phyloP scores from a whole-genome alignment of 768 basidiomycete genomes.

The Lactifluus piperatus region DNA sequence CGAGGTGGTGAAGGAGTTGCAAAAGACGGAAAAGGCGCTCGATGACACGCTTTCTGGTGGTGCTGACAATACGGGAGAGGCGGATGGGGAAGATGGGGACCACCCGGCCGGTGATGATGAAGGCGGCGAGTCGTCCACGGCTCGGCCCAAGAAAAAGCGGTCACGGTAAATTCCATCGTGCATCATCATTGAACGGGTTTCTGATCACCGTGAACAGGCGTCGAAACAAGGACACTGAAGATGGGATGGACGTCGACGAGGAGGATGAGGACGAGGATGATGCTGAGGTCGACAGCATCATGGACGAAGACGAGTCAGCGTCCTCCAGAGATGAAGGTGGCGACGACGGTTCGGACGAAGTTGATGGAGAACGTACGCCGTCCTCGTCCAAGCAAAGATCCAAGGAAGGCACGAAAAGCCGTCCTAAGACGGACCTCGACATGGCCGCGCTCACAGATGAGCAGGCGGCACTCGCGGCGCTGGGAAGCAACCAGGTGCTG shows the following conservation, averaged over 20 bases:
- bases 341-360: too few relatives aligned
- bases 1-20: constrained; percentile 51
- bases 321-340: constrained; percentile 24
- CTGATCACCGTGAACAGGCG: background rate
- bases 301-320: constrained; percentile 31
- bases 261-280: constrained; percentile 32
- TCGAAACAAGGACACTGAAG: constrained; percentile 23
- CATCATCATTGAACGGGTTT: background rate
- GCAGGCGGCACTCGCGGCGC: constrained; percentile 59
- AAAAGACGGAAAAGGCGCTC: constrained; percentile 58
- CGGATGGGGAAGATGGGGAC: constrained; percentile 22
- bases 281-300: constrained; percentile 31
- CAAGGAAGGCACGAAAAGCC: constrained; percentile 36
- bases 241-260: constrained; percentile 53
- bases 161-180: constrained; percentile 23
- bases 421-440: constrained; percentile 63
- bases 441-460: constrained; percentile 61
- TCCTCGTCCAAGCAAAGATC: constrained; percentile 18
- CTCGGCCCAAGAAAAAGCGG: constrained; percentile 22
- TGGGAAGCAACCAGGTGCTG: constrained; percentile 57
- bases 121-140: constrained; percentile 21
- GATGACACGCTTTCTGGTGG: constrained; percentile 51
- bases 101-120: constrained; percentile 22
- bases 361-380: background rate
- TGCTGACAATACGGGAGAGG: constrained; percentile 19